These are phyloP conservation scores for Crithidia fasciculata DNA, from an alignment of 208 protist genomes.

Conservation along the genomic window DNA sequence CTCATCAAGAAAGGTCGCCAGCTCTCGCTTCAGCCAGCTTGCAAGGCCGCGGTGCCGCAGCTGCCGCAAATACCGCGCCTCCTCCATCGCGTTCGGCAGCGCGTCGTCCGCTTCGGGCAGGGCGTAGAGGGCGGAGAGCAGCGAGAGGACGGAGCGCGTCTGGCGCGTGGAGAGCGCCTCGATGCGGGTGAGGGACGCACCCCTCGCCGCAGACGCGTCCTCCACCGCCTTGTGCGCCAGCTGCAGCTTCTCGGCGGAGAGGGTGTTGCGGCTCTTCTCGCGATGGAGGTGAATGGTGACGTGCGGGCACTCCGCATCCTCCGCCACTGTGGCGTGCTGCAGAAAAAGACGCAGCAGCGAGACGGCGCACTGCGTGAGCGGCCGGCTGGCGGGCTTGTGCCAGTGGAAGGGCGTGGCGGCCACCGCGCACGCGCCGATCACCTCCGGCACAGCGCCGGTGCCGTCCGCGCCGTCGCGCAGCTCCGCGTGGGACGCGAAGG, in stretches of 20 bases:
- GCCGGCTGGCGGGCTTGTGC: constrained; percentile 49
- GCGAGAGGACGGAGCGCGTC: constrained; percentile 54
- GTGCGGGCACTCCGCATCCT: constrained; percentile 18
- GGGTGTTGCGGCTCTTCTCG: constrained; percentile 45
- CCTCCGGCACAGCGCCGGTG: constrained; percentile 48
- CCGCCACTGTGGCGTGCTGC: constrained; percentile 25
- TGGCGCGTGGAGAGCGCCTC: constrained; percentile 65
- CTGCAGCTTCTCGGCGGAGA: constrained; percentile 73
- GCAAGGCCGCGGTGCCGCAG: constrained; percentile 79
- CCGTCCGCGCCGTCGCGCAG: constrained; percentile 74
- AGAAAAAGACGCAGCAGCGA: constrained; percentile 53
- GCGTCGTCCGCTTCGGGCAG: constrained; percentile 75
- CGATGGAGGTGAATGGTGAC: constrained; percentile 34
- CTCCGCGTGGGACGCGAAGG: constrained; percentile 62
- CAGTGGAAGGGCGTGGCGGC: constrained; percentile 59
- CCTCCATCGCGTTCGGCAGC: constrained; percentile 65
- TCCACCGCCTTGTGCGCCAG: constrained; percentile 34
- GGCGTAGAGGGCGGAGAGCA: constrained; percentile 84
- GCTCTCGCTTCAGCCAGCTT: constrained; percentile 72
- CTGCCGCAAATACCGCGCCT: constrained; percentile 75
- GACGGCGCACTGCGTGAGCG: constrained; percentile 60
- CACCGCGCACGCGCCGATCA: constrained; percentile 49
- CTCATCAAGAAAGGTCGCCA: constrained; percentile 43
- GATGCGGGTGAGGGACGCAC: constrained; percentile 37
- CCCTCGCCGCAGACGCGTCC: constrained; percentile 12